A percentile compares a stretch with the other conserved stretches of the same genome.
phyloP scores from a whole-genome alignment of 768 basidiomycete genomes.

The Phallus indusiatus region DNA sequence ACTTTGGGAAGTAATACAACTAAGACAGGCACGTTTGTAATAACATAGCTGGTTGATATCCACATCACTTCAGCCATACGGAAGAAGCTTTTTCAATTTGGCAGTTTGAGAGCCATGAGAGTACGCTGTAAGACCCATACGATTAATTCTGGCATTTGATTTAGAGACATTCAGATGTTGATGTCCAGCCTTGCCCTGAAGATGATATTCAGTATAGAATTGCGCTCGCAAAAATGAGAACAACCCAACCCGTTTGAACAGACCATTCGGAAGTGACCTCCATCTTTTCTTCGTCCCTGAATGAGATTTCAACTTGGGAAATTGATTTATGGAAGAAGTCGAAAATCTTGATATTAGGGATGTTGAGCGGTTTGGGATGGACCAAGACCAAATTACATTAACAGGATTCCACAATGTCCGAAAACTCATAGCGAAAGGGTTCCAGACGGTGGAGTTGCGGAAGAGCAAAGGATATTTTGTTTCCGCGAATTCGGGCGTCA shows the following conservation, averaged over 20 bases:
- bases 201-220: not conserved
- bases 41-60: conserved; percentile 1
- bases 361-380: not conserved
- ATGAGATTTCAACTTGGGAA: conserved; percentile 74
- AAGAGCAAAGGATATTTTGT: not conserved
- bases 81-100: conserved; percentile 61
- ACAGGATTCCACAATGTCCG: not conserved
- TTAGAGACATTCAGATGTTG: conserved; percentile 66
- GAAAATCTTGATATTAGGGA: conserved; percentile 37
- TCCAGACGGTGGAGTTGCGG: not conserved
- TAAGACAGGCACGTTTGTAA: not conserved
- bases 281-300: conserved; percentile 77
- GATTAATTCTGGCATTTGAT: conserved; percentile 54
- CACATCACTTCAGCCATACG: conserved; percentile 42
- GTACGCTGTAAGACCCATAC: conserved; percentile 55
- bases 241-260: conserved; percentile 63
- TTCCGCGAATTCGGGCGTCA: not conserved
- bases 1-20: not conserved
- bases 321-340: conserved; percentile 42
- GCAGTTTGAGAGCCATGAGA: conserved; percentile 55
- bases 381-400: not conserved
- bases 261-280: conserved; percentile 55
- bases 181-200: conserved; percentile 60
- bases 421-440: not conserved
- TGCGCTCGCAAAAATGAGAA: not conserved